These are phyloP conservation scores for Lipomyces spencermartinsiae DNA, from an alignment of 805 yeast genomes.

Conservation along the genomic window DNA sequence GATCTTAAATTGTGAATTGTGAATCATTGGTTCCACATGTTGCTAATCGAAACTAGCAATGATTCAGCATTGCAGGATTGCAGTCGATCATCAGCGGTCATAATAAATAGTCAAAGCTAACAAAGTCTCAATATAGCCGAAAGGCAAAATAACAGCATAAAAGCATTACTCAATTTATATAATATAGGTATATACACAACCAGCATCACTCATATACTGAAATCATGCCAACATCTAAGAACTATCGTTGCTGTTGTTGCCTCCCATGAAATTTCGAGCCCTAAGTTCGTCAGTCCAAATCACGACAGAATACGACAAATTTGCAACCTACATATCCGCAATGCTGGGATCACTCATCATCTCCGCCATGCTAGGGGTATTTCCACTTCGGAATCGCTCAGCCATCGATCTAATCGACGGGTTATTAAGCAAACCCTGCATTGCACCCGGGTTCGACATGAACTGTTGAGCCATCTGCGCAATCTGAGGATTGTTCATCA, in stretches of 20 bases:
- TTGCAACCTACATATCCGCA: constrained; percentile 28
- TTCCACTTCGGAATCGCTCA: constrained; percentile 61
- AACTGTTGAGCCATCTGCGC: constrained; percentile 86
- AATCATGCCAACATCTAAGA: neutral
- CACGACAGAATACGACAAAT: neutral
- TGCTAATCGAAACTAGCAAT: constrained; percentile 21
- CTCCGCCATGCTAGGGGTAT: constrained; percentile 68
- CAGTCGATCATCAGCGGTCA: constrained; percentile 30
- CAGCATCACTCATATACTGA: neutral
- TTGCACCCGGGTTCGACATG: constrained; percentile 84
- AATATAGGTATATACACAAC: neutral
- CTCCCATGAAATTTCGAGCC: constrained; percentile 36
- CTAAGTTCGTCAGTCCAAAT: constrained; percentile 9
- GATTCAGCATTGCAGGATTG: constrained; percentile 36
- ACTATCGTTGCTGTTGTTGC: constrained; percentile 10
- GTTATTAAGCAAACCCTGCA: constrained; percentile 75
- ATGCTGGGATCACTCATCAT: constrained; percentile 74
- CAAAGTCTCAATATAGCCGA: neutral
- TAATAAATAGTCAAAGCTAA: too few species aligned
- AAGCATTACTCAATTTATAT: neutral
- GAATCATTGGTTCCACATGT: constrained; percentile 31
- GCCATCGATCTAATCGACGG: constrained; percentile 89
- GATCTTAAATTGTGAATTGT: constrained; percentile 14
- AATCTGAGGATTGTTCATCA: constrained; percentile 90
- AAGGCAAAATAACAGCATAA: neutral